phyloP scores from a whole-genome alignment of 116 monocot genomes.

The Cymodocea nodosa region DNA sequence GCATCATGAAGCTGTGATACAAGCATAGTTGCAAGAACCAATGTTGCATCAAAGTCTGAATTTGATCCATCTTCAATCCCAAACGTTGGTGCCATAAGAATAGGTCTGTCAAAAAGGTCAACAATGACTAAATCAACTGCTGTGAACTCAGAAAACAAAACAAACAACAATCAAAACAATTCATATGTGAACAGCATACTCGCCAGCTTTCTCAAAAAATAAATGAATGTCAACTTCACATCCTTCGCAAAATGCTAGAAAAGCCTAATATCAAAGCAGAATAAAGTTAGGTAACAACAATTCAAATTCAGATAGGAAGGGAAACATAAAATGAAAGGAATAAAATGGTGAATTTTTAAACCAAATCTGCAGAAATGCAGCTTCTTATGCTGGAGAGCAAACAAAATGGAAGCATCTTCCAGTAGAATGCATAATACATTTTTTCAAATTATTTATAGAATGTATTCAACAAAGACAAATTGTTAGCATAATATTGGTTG shows the following conservation, averaged over 20 bases:
- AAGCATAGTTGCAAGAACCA: constrained; percentile 91
- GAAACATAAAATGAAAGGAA: neutral
- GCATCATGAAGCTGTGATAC: constrained; percentile 61
- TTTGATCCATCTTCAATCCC: constrained; percentile 60
- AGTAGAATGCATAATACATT: no score
- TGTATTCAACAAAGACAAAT: no score
- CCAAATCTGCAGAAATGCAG: no score
- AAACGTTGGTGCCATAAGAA: constrained; percentile 76
- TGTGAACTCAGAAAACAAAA: neutral
- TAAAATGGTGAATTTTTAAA: no score
- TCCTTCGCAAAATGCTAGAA: constrained; percentile 97
- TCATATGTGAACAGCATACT: constrained; percentile 38
- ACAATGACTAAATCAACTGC: neutral
- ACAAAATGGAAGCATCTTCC: no score
- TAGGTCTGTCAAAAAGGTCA: constrained; percentile 42
- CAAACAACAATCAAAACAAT: neutral
- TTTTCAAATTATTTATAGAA: no score
- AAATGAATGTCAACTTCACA: constrained; percentile 90
- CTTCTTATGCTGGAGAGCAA: no score
- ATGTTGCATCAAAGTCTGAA: constrained; percentile 73
- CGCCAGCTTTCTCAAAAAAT: constrained; percentile 92
- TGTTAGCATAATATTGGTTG: neutral
- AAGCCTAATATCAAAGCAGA: constrained; percentile 41
- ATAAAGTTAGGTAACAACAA: neutral
- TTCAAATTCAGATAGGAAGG: neutral